phyloP scores from a whole-genome alignment of 345 rosid species.

The Nephelium lappaceum region DNA sequence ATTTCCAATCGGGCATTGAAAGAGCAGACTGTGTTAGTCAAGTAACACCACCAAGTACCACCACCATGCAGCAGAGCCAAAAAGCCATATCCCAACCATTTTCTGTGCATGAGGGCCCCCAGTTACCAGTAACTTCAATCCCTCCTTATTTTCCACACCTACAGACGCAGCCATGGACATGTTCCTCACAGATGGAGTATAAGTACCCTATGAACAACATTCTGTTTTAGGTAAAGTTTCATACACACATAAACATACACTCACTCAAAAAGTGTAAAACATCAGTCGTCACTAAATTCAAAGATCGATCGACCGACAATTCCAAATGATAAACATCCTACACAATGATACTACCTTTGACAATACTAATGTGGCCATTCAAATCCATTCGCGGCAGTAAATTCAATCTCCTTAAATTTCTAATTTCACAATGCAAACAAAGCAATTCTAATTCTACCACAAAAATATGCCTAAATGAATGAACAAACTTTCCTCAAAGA shows the following conservation, averaged over 20 bases:
- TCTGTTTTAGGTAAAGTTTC: constrained; percentile 3
- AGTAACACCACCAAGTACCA: too few relatives aligned
- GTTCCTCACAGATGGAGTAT: constrained; percentile 43
- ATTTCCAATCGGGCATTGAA: too few relatives aligned
- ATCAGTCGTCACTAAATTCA: background rate
- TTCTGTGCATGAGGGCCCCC: constrained; percentile 88
- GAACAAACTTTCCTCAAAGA: too few relatives aligned
- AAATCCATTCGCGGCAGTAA: too few relatives aligned
- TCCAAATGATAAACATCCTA: background rate
- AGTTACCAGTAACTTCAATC: constrained; percentile 65
- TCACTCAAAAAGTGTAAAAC: background rate
- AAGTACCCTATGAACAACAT: constrained; percentile 8
- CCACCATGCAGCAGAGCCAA: constrained; percentile 97
- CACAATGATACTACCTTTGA: background rate
- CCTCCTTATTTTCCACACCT: constrained; percentile 56
- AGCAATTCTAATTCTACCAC: background rate
- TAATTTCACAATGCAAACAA: background rate
- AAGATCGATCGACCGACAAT: background rate
- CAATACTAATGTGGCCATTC: background rate
- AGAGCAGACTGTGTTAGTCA: too few relatives aligned
- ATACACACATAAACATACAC: background rate
- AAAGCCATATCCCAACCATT: constrained; percentile 91
- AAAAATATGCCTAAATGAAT: too few relatives aligned
- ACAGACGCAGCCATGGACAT: constrained; percentile 56
- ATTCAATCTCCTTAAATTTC: too few relatives aligned